phyloP scores from a whole-genome alignment of 768 basidiomycete genomes.

The Suillus occidentalis region DNA sequence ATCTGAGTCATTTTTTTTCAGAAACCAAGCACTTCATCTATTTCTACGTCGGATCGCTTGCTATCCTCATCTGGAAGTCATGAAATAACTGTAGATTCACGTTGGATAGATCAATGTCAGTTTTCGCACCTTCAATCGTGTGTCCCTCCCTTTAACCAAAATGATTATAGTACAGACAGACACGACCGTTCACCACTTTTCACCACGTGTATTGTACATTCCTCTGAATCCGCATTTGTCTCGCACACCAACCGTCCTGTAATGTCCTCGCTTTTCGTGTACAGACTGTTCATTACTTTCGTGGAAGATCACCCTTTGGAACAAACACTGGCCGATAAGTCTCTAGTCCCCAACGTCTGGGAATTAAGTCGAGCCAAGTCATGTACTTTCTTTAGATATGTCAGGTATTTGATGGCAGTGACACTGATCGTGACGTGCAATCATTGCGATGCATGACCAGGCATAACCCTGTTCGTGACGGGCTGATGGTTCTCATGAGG shows the following conservation, averaged over 20 bases:
- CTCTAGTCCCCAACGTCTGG: not conserved
- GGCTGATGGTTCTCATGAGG: not conserved
- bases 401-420: not conserved
- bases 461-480: not conserved
- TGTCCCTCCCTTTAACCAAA: slow-evolving; percentile 1
- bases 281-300: slow-evolving; percentile 9
- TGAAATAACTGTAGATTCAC: slow-evolving; percentile 35
- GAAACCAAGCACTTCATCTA: slow-evolving; percentile 99
- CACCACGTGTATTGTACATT: slow-evolving; percentile 26
- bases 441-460: not conserved
- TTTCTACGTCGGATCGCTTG: slow-evolving; percentile 92
- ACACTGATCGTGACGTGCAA: not conserved
- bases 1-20: slow-evolving; percentile 34
- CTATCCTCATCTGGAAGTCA: slow-evolving; percentile 95
- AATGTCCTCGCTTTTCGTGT: slow-evolving; percentile 23
- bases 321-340: not conserved
- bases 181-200: slow-evolving; percentile 13
- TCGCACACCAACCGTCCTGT: slow-evolving; percentile 22
- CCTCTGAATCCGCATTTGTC: slow-evolving; percentile 20
- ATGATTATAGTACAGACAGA: slow-evolving; percentile 11
- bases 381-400: not conserved
- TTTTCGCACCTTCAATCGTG: not conserved
- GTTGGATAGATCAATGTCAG: slow-evolving; percentile 27
- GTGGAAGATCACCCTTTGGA: not conserved
- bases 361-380: not conserved